A percentile compares a stretch with the other conserved stretches of the same genome.
Evolutionary conservation across 352 stramenopile species (phyloP).

Genomic region (Phytophthora boehmeriae): DNA sequence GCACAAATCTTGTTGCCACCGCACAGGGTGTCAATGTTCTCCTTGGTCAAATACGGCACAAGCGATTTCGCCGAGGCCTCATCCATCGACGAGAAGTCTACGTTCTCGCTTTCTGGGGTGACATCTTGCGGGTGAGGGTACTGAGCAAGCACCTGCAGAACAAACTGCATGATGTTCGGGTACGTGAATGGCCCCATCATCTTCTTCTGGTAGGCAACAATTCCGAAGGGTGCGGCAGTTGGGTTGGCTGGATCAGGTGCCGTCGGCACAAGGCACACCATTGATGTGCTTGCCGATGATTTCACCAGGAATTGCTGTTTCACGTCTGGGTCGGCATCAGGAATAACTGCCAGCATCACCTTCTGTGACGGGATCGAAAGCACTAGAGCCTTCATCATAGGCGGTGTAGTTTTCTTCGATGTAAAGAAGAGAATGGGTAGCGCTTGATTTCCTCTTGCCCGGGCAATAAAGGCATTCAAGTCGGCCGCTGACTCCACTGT

Average conservation of each 20-base stretch:
- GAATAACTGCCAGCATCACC: conserved; percentile 57
- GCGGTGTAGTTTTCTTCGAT: conserved; percentile 49
- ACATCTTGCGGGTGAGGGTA: conserved; percentile 61
- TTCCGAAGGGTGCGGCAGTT: conserved; percentile 53
- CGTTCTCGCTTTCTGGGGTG: conserved; percentile 19
- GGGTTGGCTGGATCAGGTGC: conserved; percentile 24
- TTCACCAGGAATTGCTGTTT: conserved; percentile 69
- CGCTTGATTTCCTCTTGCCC: conserved; percentile 34
- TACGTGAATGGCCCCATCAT: conserved; percentile 65
- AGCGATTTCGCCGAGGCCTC: conserved; percentile 25
- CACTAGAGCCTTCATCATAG: conserved; percentile 64
- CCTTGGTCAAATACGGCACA: conserved; percentile 61
- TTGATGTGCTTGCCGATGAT: conserved; percentile 36
- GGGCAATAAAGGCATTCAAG: conserved; percentile 63
- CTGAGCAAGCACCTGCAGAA: conserved; percentile 63
- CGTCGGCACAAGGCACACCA: conserved; percentile 57
- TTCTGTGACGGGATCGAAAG: conserved; percentile 67
- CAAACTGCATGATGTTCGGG: conserved; percentile 70
- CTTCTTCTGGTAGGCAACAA: conserved; percentile 77
- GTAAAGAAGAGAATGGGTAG: conserved; percentile 74
- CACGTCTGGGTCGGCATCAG: conserved; percentile 54
- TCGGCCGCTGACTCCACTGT: conserved; percentile 54
- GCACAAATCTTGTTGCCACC: conserved; percentile 71
- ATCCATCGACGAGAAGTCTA: conserved; percentile 35
- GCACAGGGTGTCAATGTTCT: conserved; percentile 60